Percentiles rank a stretch among this genome's conserved stretches.
Evolutionary conservation across 2,329 filamentous ascomycete genomes (phyloP).

Genomic region (Fusarium cyanostomum): DNA sequence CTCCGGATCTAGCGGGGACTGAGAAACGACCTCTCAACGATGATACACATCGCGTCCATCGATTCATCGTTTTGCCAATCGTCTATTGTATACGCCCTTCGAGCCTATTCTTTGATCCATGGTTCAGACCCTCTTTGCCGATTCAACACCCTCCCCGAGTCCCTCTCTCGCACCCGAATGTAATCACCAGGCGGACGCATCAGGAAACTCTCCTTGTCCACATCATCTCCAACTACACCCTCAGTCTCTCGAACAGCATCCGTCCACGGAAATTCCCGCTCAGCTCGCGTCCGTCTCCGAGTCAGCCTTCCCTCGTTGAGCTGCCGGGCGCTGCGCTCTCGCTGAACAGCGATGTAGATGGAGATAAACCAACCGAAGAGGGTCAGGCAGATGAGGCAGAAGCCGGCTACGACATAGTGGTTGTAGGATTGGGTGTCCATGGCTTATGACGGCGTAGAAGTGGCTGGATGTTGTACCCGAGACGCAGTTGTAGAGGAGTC

Average conservation of each 20-base stretch:
- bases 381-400: neutral
- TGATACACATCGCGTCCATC: no score
- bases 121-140: no score
- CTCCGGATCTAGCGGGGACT: no score
- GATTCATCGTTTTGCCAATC: no score
- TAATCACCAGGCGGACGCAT: neutral
- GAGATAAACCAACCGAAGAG: slow-evolving; percentile 9
- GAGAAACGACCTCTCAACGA: no score
- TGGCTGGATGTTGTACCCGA: neutral
- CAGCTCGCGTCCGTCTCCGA: neutral
- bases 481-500: neutral
- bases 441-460: neutral
- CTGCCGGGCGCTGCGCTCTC: neutral
- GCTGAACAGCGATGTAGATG: neutral
- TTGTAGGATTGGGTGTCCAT: slow-evolving; percentile 1
- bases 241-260: slow-evolving; percentile 7
- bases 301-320: neutral
- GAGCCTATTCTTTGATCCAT: no score
- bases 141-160: neutral
- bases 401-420: neutral
- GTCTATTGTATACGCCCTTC: no score
- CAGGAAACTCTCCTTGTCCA: neutral
- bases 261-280: neutral
- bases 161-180: neutral
- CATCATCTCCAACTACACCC: neutral